Percentiles rank a stretch among this genome's conserved stretches.
Evolutionary conservation across 2,329 filamentous ascomycete genomes (phyloP).

Genomic region (Ophiosphaerella narmari): DNA sequence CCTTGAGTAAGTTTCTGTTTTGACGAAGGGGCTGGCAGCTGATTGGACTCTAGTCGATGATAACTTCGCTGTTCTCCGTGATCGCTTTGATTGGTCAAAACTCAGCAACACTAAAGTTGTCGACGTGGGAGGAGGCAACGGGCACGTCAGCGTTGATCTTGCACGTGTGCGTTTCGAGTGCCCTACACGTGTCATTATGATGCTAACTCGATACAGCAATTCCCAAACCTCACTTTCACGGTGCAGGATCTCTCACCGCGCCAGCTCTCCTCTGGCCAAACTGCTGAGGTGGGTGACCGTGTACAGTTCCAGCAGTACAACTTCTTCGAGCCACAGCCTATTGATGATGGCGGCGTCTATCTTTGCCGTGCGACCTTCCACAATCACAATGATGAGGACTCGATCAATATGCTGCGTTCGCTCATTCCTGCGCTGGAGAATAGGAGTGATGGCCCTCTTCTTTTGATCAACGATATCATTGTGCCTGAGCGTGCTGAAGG

Average conservation of each 20-base stretch:
- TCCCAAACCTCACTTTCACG: neutral
- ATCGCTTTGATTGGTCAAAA: constrained; percentile 5
- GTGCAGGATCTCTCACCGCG: constrained; percentile 7
- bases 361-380: constrained; percentile 63
- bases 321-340: constrained; percentile 60
- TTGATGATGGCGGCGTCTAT: constrained; percentile 53
- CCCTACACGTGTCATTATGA: neutral
- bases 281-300: constrained; percentile 7
- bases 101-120: constrained; percentile 6
- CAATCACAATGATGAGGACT: constrained; percentile 59
- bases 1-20: neutral
- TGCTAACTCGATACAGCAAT: constrained; percentile 1
- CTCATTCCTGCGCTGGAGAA: constrained; percentile 58
- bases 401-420: constrained; percentile 31
- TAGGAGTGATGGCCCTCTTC: neutral
- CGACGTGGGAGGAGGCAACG: constrained; percentile 11
- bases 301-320: constrained; percentile 52
- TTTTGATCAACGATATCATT: constrained; percentile 10
- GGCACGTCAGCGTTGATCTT: constrained; percentile 4
- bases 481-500: constrained; percentile 7
- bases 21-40: neutral
- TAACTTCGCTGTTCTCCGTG: neutral
- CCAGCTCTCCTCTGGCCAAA: neutral
- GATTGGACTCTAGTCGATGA: constrained; percentile 5
- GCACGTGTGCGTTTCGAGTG: constrained; percentile 1